These are phyloP conservation scores for Aspergillus unguis DNA, from an alignment of 2,329 filamentous ascomycete genomes.

Conservation along the genomic window DNA sequence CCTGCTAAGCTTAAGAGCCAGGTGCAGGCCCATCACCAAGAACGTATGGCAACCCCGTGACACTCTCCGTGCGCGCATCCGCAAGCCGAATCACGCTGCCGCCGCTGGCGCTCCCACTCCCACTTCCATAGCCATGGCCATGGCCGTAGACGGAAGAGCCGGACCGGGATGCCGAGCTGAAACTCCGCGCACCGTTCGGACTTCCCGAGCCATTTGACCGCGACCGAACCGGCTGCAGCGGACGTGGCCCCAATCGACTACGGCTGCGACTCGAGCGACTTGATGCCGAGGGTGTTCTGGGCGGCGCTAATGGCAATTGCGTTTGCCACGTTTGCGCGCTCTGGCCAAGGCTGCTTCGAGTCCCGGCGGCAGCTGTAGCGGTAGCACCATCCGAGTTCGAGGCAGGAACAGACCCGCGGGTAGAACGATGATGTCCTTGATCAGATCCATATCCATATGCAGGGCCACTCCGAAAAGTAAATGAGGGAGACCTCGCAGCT, in stretches of 20 bases:
- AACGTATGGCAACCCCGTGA: constrained; percentile 34
- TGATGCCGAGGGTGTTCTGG: constrained; percentile 32
- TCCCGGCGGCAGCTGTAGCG: no score
- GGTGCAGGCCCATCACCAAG: constrained; percentile 18
- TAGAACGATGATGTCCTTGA: neutral
- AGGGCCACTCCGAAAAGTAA: neutral
- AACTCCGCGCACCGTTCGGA: neutral
- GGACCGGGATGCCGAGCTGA: neutral
- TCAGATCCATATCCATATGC: neutral
- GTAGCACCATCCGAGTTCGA: no score
- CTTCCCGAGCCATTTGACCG: constrained; percentile 24
- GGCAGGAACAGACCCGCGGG: no score
- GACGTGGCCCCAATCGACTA: constrained; percentile 15
- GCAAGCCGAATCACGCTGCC: constrained; percentile 41
- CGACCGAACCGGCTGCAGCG: constrained; percentile 33
- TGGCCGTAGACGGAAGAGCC: constrained; percentile 9
- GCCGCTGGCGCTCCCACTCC: neutral
- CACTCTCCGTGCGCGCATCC: constrained; percentile 22
- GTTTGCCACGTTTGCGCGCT: no score
- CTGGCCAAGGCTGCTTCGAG: no score
- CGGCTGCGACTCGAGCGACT: neutral
- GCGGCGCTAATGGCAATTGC: neutral
- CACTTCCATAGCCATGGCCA: constrained; percentile 18
- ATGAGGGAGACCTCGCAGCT: no score
- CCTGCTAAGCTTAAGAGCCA: neutral